Base-by-base conservation (phyloP, 768 basidiomycete genomes). In the Glaciozyma martinii region DNA sequence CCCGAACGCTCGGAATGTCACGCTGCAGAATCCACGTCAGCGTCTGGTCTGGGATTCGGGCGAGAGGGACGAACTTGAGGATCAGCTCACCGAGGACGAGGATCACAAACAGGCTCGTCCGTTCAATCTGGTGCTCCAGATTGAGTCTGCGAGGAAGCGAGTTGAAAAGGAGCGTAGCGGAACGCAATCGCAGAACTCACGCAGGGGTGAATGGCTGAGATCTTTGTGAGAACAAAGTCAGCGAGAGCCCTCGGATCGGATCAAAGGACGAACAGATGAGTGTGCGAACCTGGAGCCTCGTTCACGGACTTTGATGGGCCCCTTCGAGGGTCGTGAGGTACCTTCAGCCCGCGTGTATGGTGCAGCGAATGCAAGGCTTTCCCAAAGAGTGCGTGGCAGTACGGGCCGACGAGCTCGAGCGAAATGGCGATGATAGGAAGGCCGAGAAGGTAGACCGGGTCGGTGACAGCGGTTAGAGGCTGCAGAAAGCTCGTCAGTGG, bases 61-160 rank as follows among this genome's bases (percentile, higher is more conserved):
- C 13, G 23, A 9, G 23, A 52, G 13, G 21, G 29, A 30, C 30
- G 13, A 12, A 56, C 43, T 57, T 62, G 25, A 62, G 29, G 40
- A 58, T 52, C 62, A 63, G 47, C 40, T 63, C 62, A 16, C 62
- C 62, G 19, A 63, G 33, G 3, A 63, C 57, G 21, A 63, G 9
- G 23, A 63, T 43, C 16, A 59, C 30, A 49, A 63, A 59, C 8
- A 53, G 29, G 1, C 37, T 9, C 27, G 18, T 37, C 8, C 62
- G 62, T 29, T 53, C 57, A 27, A 59, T 23, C 29, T 12, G 8
- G 42, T 56, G 62, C 49, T 59, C 62, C 40, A 63, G 7, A n/a
- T 63, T 63, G 40, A 63, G 19, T 1, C 47, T 44, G 25, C 30
- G n/a, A 9, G 57, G 10, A 25, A 13, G 50, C 18, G 42, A 44